These are phyloP conservation scores for Pseudogymnoascus sp. DNA, from an alignment of 2,329 filamentous ascomycete genomes.

Conservation along the genomic window DNA sequence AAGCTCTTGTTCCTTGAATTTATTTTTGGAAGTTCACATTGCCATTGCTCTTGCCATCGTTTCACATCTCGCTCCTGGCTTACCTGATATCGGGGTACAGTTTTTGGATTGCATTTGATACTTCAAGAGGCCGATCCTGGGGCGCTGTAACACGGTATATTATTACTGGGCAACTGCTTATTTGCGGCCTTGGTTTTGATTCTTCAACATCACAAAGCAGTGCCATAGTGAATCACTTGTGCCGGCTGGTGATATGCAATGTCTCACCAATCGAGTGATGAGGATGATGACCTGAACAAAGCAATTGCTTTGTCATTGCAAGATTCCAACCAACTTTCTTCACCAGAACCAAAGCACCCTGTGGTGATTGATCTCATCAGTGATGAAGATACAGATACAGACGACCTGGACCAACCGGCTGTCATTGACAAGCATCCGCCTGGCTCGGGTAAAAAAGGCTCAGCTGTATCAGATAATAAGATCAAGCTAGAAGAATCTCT, in stretches of 20 bases:
- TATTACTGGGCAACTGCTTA: neutral
- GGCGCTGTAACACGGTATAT: neutral
- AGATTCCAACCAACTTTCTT: slow-evolving; percentile 13
- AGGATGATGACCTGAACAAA: slow-evolving; percentile 50
- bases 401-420: slow-evolving; percentile 10
- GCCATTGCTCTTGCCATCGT: neutral
- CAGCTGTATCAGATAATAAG: neutral
- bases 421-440: neutral
- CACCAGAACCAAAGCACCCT: neutral
- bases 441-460: neutral
- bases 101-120: neutral
- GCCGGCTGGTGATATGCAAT: slow-evolving; percentile 14
- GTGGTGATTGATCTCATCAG: slow-evolving; percentile 10
- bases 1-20: neutral
- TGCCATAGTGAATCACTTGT: neutral
- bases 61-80: neutral
- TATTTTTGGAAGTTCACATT: neutral
- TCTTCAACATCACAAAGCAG: neutral
- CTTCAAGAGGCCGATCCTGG: neutral
- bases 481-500: neutral
- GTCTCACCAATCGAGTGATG: slow-evolving; percentile 27
- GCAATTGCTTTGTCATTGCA: slow-evolving; percentile 52
- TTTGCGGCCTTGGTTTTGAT: neutral
- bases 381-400: slow-evolving; percentile 10
- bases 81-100: neutral